A percentile compares a stretch with the other conserved stretches of the same genome.
phyloP scores from a whole-genome alignment of 176 grass and related monocot genomes.

The Eremochloa ophiuroides region DNA sequence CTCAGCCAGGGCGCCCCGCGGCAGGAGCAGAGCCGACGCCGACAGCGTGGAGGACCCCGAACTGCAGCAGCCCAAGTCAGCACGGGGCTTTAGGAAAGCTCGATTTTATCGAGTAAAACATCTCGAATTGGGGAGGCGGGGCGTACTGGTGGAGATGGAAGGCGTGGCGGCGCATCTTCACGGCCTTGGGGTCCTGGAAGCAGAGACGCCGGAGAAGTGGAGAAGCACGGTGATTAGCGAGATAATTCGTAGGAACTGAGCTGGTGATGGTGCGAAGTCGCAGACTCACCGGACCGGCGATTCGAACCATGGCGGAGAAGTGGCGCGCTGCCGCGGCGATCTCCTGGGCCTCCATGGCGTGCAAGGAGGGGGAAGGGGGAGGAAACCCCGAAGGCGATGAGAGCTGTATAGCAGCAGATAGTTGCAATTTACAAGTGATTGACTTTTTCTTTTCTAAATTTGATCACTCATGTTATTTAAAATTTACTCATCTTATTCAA shows the following conservation, averaged over 20 bases:
- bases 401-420: neutral
- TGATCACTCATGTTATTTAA: too few species aligned
- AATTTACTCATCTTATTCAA: too few species aligned
- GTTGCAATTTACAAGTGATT: too few species aligned
- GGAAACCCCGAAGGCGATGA: neutral
- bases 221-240: conserved; percentile 19
- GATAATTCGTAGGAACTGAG: neutral
- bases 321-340: conserved; percentile 48
- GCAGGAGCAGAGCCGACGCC: conserved; percentile 68
- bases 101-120: neutral
- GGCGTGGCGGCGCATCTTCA: conserved; percentile 88
- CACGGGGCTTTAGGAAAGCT: neutral
- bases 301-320: conserved; percentile 71
- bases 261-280: neutral
- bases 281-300: conserved; percentile 70
- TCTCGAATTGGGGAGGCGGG: neutral
- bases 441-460: too few species aligned
- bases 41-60: conserved; percentile 80
- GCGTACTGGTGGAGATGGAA: conserved; percentile 83
- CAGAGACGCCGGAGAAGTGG: neutral
- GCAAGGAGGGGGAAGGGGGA: neutral
- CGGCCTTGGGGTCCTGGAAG: conserved; percentile 80
- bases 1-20: conserved; percentile 41
- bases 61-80: conserved; percentile 40
- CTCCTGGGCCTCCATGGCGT: conserved; percentile 53